Conservation (phyloP, 805 yeast genomes). For the Wickerhamomyces strasburgensis region DNA sequence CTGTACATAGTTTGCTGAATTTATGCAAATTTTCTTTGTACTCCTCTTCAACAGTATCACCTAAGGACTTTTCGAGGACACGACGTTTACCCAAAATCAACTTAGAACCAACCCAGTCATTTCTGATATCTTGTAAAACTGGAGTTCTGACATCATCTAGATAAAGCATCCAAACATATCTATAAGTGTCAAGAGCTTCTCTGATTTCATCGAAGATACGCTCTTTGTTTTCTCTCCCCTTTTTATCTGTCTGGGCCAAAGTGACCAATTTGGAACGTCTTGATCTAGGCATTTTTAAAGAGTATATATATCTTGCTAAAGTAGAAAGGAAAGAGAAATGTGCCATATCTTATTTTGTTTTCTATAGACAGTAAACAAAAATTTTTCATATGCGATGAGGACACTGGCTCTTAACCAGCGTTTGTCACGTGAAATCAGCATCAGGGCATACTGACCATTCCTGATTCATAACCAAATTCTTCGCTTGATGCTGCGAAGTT, state of each 20-base stretch:
- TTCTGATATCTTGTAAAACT: conserved; percentile 87
- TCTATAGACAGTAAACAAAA: background rate
- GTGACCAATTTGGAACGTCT: conserved; percentile 95
- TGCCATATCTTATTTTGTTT: no score
- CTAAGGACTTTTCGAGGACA: conserved; percentile 89
- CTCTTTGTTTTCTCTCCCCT: conserved; percentile 89
- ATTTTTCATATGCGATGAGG: background rate
- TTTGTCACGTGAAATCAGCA: background rate
- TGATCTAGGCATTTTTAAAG: conserved; percentile 95
- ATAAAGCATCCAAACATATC: conserved; percentile 78
- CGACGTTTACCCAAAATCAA: conserved; percentile 87
- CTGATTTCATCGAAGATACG: conserved; percentile 89
- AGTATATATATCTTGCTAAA: background rate
- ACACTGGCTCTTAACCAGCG: no score
- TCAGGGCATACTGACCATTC: no score
- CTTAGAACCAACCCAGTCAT: conserved; percentile 89
- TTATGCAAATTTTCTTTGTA: conserved; percentile 78
- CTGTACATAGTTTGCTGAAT: conserved; percentile 58
- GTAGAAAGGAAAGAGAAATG: background rate
- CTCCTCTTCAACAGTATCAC: conserved; percentile 83
- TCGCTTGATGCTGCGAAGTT: no score
- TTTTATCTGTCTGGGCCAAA: conserved; percentile 92
- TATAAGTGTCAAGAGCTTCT: conserved; percentile 68
- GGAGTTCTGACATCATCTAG: conserved; percentile 94
- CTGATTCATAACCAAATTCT: no score